A percentile compares a stretch with the other conserved stretches of the same genome.
phyloP scores from a whole-genome alignment of 2,329 filamentous ascomycete species.

The Fusarium lateritium region DNA sequence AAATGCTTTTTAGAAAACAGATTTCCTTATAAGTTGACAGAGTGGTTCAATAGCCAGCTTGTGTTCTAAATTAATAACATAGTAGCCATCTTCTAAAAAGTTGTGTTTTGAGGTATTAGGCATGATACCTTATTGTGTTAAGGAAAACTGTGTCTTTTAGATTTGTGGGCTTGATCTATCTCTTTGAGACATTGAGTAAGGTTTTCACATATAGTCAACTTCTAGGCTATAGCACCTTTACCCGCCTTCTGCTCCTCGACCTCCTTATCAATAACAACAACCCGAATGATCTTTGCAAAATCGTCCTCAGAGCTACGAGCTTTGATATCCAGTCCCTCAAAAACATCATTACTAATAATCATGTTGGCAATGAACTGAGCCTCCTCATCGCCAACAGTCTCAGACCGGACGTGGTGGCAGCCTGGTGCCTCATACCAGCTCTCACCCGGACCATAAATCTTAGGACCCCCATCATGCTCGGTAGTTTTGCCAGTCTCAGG shows the following conservation, averaged over 20 bases:
- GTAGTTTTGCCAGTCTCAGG: constrained; percentile 10
- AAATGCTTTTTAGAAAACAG: too few relatives aligned
- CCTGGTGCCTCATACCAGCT: constrained; percentile 41
- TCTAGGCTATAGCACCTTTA: too few relatives aligned
- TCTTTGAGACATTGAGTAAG: too few relatives aligned
- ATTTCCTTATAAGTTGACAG: too few relatives aligned
- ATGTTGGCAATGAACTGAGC: constrained; percentile 32
- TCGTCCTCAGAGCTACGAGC: constrained; percentile 17
- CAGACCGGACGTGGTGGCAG: constrained; percentile 39
- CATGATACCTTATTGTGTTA: too few relatives aligned
- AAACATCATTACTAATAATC: constrained; percentile 26
- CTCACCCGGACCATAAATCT: constrained; percentile 35
- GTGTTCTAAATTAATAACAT: too few relatives aligned
- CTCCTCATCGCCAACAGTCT: constrained; percentile 32
- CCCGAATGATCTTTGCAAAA: constrained; percentile 23
- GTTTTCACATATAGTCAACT: too few relatives aligned
- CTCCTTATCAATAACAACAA: constrained; percentile 35
- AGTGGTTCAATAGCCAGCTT: too few relatives aligned
- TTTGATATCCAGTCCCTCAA: constrained; percentile 24
- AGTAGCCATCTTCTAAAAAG: too few relatives aligned
- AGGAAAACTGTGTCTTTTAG: too few relatives aligned
- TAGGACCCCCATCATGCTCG: constrained; percentile 25
- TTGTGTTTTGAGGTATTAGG: too few relatives aligned
- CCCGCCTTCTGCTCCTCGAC: constrained; percentile 16
- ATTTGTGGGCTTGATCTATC: too few relatives aligned